Base-by-base conservation (phyloP, 192 early-diverging fungal species). In the Umbelopsis vinacea region DNA sequence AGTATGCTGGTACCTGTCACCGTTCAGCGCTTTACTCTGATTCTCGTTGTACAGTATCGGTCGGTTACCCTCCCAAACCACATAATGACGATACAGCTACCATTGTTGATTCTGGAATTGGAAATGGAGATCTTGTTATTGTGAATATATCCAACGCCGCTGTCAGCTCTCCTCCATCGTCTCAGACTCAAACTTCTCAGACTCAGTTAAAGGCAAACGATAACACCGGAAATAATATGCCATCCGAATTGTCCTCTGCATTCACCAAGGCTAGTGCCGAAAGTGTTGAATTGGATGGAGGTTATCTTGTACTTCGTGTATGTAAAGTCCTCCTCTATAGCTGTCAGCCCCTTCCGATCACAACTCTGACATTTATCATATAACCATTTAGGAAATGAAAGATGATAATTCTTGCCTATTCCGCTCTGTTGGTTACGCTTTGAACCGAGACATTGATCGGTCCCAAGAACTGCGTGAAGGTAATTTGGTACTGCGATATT, bases 321-420 rank as follows among this genome's bases (percentile, higher is more conserved):
- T 10, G 71, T 52, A 71, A 76, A 50, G n/a, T 21, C 0, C n/a
- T 17, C 35, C 52, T n/a, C 71, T 35, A 52, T 35, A 3, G 23
- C 35, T 50, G 55, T 52, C 7, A 68, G 35, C 29, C 35, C 43
- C 38, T 15, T 17, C 17, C 1, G 48, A 10, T 6, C 48, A n/a
- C 0, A 17, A 21, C 1, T 15, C 5, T 50, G 17, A 33, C 33
- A 7, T 60, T 26, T 24, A 40, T 22, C 26, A 35, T 14, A 21
- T n/a, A 12, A 12, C 23, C 17, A 19, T 68, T n/a, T 71, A 86
- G 80, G 83, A 84, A 71, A 87, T 90, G 79, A 79, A 81, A 29
- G 89, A 92, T 72, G 91, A 92, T 75, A 92, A 92, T 71, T 85
- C 83, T 38, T 92, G 91, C 66, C 77, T 92, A n/a, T 92, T 92